Conservation (phyloP, 768 basidiomycete genomes). For the Crepidotus variabilis region DNA sequence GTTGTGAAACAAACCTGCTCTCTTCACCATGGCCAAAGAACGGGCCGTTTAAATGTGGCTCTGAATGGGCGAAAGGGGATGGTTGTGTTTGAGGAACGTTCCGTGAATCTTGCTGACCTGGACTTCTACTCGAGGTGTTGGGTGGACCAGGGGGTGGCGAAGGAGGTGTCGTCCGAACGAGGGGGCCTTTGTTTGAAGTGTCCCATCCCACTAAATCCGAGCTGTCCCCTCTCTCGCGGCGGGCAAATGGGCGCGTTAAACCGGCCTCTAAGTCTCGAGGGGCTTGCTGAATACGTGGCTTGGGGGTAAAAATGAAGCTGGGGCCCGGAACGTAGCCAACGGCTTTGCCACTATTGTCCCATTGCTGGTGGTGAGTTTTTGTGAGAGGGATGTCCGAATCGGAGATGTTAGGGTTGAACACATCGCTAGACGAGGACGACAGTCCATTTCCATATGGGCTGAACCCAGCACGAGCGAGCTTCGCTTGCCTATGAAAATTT, state of each 20-base stretch:
- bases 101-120: no score
- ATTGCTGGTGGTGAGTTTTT: conserved; percentile 40
- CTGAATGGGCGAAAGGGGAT: background rate
- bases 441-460: conserved; percentile 13
- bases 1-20: conserved; percentile 8
- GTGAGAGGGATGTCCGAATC: conserved; percentile 42
- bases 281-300: conserved; percentile 29
- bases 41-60: background rate
- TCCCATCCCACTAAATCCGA: conserved; percentile 33
- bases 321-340: conserved; percentile 44
- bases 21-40: background rate
- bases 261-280: conserved; percentile 16
- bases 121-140: no score
- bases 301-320: conserved; percentile 43
- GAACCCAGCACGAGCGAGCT: conserved; percentile 31
- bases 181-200: conserved; percentile 2
- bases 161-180: background rate
- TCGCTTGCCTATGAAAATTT: conserved; percentile 45
- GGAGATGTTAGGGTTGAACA: conserved; percentile 21
- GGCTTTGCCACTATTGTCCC: conserved; percentile 48
- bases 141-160: background rate
- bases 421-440: conserved; percentile 16
- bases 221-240: conserved; percentile 18
- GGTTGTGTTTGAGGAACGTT: no score
- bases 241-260: background rate